A percentile compares a stretch with the other conserved stretches of the same genome.
phyloP scores from a whole-genome alignment of 345 rosid genomes.

The Syzygium aromaticum region DNA sequence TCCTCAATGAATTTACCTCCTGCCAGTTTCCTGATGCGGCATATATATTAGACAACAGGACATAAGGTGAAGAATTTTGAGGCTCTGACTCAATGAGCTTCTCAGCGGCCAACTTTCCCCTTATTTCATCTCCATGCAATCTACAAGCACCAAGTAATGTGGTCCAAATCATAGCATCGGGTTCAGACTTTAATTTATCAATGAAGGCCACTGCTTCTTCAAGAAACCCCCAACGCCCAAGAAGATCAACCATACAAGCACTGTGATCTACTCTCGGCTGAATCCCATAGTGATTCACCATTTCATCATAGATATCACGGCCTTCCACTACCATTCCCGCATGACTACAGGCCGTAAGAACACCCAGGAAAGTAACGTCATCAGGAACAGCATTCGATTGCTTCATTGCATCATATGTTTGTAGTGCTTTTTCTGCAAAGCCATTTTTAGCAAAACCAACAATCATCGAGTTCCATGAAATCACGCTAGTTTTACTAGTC shows the following conservation, averaged over 20 bases:
- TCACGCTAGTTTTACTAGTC: slow-evolving; percentile 34
- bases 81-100: slow-evolving; percentile 75
- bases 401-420: slow-evolving; percentile 53
- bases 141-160: slow-evolving; percentile 86
- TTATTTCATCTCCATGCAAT: slow-evolving; percentile 70
- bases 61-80: slow-evolving; percentile 65
- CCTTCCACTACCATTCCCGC: slow-evolving; percentile 79
- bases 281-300: slow-evolving; percentile 51
- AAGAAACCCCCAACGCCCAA: slow-evolving; percentile 84
- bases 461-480: slow-evolving; percentile 90
- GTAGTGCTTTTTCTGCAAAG: slow-evolving; percentile 71
- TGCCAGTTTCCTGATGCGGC: slow-evolving; percentile 83
- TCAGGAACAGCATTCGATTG: slow-evolving; percentile 51
- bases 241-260: slow-evolving; percentile 94
- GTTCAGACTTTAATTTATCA: slow-evolving; percentile 38
- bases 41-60: slow-evolving; percentile 76
- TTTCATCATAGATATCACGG: slow-evolving; percentile 46
- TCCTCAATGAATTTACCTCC: slow-evolving; percentile 60
- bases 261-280: slow-evolving; percentile 68
- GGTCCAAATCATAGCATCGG: slow-evolving; percentile 79
- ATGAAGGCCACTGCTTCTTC: slow-evolving; percentile 77
- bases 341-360: slow-evolving; percentile 94
- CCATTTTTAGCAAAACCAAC: slow-evolving; percentile 92
- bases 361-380: slow-evolving; percentile 85
- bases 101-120: slow-evolving; percentile 62